phyloP scores from a whole-genome alignment of 345 rosid species.

The Angophora floribunda region DNA sequence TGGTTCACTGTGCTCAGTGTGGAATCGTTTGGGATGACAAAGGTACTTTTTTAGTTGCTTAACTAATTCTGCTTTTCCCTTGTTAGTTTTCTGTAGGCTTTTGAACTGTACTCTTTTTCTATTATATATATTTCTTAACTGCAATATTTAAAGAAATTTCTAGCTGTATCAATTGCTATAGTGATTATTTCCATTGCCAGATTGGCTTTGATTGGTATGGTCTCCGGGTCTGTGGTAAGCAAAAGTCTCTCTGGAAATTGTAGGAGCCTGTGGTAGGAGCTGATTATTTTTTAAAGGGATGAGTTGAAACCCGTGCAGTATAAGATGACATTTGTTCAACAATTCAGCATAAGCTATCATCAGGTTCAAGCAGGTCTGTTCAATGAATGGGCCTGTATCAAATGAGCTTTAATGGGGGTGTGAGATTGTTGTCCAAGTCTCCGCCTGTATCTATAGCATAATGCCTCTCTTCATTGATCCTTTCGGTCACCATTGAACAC shows the following conservation, averaged over 20 bases:
- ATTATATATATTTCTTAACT: not conserved
- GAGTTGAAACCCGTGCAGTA: not conserved
- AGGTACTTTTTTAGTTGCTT: conserved; percentile 30
- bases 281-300: not conserved
- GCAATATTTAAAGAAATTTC: not conserved
- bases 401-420: not conserved
- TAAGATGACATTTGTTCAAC: not conserved
- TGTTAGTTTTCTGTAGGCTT: not conserved
- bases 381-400: not conserved
- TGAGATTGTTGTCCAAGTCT: not conserved
- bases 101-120: not conserved
- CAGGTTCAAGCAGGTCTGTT: not conserved
- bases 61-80: not conserved
- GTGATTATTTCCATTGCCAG: not conserved
- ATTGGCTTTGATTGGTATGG: not conserved
- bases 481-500: not conserved
- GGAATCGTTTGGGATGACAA: conserved; percentile 81
- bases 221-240: not conserved
- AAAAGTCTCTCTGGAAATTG: not conserved
- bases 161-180: not conserved
- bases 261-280: not conserved
- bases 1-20: conserved; percentile 98
- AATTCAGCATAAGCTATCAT: not conserved
- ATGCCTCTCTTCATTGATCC: not conserved
- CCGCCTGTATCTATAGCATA: not conserved